These are phyloP conservation scores for Xylogone sp. DNA, from an alignment of 2,329 filamentous ascomycete species.

Conservation along the genomic window DNA sequence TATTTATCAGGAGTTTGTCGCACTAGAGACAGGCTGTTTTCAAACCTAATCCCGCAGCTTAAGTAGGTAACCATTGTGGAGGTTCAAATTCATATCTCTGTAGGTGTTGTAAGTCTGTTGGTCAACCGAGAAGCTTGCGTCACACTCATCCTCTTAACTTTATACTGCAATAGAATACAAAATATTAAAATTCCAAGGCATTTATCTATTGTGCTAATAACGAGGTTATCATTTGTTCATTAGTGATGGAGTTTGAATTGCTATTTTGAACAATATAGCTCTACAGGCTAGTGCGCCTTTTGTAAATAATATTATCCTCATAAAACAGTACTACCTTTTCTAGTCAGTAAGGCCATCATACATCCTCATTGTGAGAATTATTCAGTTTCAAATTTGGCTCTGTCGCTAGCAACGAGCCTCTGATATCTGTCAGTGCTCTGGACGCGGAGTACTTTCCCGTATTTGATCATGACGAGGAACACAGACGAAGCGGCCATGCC, in stretches of 20 bases:
- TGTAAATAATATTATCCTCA: neutral
- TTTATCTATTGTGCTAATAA: neutral
- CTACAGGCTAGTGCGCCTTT: neutral
- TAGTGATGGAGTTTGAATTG: neutral
- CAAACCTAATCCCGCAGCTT: neutral
- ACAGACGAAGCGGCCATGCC: conserved; percentile 22
- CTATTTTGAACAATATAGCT: neutral
- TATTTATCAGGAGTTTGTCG: neutral
- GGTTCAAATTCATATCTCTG: neutral
- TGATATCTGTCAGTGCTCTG: neutral
- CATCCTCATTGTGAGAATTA: neutral
- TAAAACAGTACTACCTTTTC: neutral
- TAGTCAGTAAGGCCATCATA: neutral
- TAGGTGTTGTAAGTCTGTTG: neutral
- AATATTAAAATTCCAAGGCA: neutral
- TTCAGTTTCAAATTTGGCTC: neutral
- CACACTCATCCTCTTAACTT: neutral
- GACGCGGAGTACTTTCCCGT: conserved; percentile 20
- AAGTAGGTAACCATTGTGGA: neutral
- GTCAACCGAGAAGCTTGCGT: neutral
- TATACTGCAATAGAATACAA: neutral
- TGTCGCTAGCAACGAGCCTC: neutral
- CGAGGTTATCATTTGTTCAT: neutral
- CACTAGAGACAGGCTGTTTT: neutral
- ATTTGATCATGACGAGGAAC: conserved; percentile 28